phyloP scores from a whole-genome alignment of 2,329 filamentous ascomycete genomes.

The Cytospora mali region DNA sequence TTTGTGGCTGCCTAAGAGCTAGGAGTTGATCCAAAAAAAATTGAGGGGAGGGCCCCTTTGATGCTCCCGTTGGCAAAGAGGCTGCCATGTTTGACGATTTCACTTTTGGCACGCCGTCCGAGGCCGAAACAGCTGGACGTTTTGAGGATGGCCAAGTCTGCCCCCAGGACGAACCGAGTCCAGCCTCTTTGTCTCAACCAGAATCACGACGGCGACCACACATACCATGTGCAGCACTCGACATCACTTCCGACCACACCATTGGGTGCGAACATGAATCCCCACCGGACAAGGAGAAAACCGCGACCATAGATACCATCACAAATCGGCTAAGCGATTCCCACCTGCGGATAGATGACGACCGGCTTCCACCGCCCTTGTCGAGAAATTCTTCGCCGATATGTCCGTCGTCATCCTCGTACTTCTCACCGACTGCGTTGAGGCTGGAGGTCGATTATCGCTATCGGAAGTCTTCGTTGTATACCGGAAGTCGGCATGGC shows the following conservation, averaged over 20 bases:
- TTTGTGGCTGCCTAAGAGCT: neutral
- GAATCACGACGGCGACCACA: neutral
- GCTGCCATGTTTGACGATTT: slow-evolving; percentile 27
- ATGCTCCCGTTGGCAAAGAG: slow-evolving; percentile 17
- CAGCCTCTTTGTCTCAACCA: neutral
- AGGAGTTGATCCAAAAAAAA: neutral
- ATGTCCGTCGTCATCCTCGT: slow-evolving; percentile 4
- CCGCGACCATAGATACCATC: slow-evolving; percentile 23
- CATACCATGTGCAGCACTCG: neutral
- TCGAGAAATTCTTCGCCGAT: neutral
- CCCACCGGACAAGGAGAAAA: neutral
- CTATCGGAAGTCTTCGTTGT: neutral
- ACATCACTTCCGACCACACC: neutral
- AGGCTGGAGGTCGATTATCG: neutral
- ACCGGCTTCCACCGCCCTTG: slow-evolving; percentile 11
- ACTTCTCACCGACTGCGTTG: slow-evolving; percentile 16
- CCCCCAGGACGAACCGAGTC: neutral
- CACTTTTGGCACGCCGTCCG: slow-evolving; percentile 19
- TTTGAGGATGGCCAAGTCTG: slow-evolving; percentile 13
- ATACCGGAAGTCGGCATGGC: slow-evolving; percentile 5
- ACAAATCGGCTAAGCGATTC: slow-evolving; percentile 25
- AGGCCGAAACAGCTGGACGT: slow-evolving; percentile 1
- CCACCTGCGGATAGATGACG: slow-evolving; percentile 21
- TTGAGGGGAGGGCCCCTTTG: slow-evolving; percentile 8
- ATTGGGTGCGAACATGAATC: neutral